Conservation (phyloP, 345 rosid genomes). For the Brassica carinata region DNA sequence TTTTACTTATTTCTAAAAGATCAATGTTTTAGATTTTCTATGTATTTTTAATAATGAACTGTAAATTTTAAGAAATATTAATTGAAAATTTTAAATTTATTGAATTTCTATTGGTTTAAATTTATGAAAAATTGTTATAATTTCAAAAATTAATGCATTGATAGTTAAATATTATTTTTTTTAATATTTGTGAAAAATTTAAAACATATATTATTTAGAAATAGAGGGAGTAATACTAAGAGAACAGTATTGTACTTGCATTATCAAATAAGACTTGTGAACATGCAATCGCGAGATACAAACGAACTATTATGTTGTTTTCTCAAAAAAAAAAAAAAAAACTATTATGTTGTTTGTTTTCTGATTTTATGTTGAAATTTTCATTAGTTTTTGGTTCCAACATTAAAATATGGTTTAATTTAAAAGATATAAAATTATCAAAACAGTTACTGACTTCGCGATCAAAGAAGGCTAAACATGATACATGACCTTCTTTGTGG, state of each 20-base stretch:
- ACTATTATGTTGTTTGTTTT: background rate
- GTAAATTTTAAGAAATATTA: too few species aligned
- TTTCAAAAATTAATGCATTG: too few species aligned
- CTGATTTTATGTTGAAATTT: background rate
- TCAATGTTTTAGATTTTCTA: too few species aligned
- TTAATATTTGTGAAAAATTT: too few species aligned
- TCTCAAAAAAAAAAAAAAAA: too few species aligned
- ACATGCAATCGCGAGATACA: background rate
- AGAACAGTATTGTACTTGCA: background rate
- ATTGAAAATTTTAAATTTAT: too few species aligned
- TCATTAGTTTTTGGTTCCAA: background rate
- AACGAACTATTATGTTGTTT: background rate
- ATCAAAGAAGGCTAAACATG: slow-evolving; percentile 11
- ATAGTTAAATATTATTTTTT: too few species aligned
- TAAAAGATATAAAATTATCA: background rate
- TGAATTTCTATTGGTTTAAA: too few species aligned
- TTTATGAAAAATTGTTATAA: too few species aligned
- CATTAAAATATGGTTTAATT: background rate
- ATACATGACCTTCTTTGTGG: background rate
- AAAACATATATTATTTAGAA: too few species aligned
- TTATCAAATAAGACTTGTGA: background rate
- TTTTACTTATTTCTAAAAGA: too few species aligned
- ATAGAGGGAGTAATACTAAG: background rate
- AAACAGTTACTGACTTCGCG: background rate
- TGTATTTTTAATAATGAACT: too few species aligned